phyloP scores from a whole-genome alignment of 1,284 basidiomycete species.

The Austroboletus novae-zelandiae region DNA sequence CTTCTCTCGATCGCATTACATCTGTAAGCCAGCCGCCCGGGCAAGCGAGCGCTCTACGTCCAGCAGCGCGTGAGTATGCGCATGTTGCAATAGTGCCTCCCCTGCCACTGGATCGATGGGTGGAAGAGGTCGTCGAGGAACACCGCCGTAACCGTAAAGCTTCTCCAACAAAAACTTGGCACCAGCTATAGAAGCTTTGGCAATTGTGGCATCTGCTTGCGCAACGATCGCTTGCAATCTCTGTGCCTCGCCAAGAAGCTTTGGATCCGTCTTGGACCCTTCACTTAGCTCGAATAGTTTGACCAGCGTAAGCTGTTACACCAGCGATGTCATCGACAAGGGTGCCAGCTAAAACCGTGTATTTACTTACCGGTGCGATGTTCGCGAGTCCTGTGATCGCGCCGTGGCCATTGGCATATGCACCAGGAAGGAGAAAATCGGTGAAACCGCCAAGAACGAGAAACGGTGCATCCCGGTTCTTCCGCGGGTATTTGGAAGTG shows the following conservation, averaged over 20 bases:
- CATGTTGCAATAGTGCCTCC: constrained; percentile 64
- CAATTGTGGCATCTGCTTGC: constrained; percentile 77
- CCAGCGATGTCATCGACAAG: not conserved
- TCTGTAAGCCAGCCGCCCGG: not conserved
- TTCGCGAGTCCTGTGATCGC: constrained; percentile 83
- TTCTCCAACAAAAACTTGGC: constrained; percentile 79
- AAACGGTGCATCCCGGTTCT: constrained; percentile 63
- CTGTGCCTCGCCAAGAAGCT: constrained; percentile 69
- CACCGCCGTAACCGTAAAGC: constrained; percentile 75
- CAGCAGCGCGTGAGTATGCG: constrained; percentile 66
- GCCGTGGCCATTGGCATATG: constrained; percentile 68
- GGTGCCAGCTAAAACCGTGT: not conserved
- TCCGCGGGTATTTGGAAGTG: constrained; percentile 58
- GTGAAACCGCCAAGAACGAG: constrained; percentile 76
- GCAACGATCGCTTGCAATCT: constrained; percentile 77
- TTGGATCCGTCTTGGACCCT: constrained; percentile 49
- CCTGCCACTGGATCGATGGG: constrained; percentile 56
- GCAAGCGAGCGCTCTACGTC: constrained; percentile 61
- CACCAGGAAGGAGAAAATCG: constrained; percentile 76
- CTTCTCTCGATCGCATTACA: too few species aligned
- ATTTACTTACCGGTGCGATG: constrained; percentile 63
- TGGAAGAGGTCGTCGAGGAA: constrained; percentile 72
- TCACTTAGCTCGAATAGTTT: constrained; percentile 65
- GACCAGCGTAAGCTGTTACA: constrained; percentile 51
- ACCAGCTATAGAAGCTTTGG: constrained; percentile 76